phyloP scores from a whole-genome alignment of 129 eudicot genomes.

The Helianthus tuberosus region DNA sequence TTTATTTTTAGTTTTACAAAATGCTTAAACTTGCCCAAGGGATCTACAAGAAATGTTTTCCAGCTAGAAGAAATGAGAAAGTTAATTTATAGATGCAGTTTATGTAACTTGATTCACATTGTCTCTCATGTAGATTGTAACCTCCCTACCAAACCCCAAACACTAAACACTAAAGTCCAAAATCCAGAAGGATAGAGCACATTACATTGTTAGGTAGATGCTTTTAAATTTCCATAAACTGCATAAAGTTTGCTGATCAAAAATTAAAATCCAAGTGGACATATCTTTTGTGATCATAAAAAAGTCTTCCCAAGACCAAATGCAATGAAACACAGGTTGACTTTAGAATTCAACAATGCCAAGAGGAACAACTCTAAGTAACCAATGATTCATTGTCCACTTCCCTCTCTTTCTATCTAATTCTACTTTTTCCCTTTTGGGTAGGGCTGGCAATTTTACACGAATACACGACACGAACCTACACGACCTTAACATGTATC shows the following conservation, averaged over 20 bases:
- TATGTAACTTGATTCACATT: too few species aligned
- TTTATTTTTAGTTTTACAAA: too few species aligned
- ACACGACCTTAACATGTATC: too few species aligned
- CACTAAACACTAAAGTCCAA: slow-evolving; percentile 21
- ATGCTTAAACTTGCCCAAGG: too few species aligned
- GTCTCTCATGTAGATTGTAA: background rate
- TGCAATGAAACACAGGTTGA: slow-evolving; percentile 10
- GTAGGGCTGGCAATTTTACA: too few species aligned
- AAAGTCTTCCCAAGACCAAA: background rate
- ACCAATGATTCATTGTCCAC: background rate
- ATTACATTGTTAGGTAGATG: slow-evolving; percentile 18
- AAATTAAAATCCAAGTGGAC: slow-evolving; percentile 10
- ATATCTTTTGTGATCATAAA: background rate
- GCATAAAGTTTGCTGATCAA: background rate
- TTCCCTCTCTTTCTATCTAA: slow-evolving; percentile 7
- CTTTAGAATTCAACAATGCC: slow-evolving; percentile 1
- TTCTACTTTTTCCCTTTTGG: background rate
- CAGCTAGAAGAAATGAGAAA: too few species aligned
- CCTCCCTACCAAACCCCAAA: slow-evolving; percentile 13
- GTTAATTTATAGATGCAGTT: too few species aligned
- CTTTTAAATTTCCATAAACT: slow-evolving; percentile 9
- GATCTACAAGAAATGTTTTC: too few species aligned
- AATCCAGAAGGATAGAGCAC: slow-evolving; percentile 25
- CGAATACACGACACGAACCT: too few species aligned
- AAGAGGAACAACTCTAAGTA: slow-evolving; percentile 10